A percentile compares a stretch with the other conserved stretches of the same genome.
Conservation (phyloP, 495 filamentous ascomycete genomes). For the Wilcoxina mikolae region DNA sequence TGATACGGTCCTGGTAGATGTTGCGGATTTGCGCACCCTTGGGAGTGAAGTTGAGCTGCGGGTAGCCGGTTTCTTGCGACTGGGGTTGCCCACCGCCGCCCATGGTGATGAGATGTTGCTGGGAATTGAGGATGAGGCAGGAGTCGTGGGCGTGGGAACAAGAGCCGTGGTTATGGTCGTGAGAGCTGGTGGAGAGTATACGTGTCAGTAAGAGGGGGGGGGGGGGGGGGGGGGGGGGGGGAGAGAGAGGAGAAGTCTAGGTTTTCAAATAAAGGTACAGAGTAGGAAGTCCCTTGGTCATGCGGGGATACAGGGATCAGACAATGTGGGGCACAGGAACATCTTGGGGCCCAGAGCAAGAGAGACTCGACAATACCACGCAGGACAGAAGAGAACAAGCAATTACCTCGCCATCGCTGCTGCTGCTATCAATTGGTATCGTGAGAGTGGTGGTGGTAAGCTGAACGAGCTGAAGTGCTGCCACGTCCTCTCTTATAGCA, state of each 20-base stretch:
- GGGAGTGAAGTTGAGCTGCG: conserved; percentile 43
- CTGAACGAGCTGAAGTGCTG: no score
- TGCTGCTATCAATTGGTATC: no score
- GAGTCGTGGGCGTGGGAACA: conserved; percentile 1
- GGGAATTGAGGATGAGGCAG: background rate
- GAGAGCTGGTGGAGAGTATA: background rate
- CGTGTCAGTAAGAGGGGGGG: background rate
- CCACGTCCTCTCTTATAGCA: no score
- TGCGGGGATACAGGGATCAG: no score
- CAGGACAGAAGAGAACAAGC: no score
- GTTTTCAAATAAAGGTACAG: no score
- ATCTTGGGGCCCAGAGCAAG: no score
- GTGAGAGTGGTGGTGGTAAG: no score
- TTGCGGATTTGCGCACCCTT: conserved; percentile 72
- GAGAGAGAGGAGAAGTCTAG: background rate
- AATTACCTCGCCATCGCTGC: no score
- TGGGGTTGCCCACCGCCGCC: background rate
- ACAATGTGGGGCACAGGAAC: no score
- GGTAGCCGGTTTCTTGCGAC: conserved; percentile 31
- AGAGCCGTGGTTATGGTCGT: background rate
- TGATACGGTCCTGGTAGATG: conserved; percentile 76
- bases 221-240: background rate
- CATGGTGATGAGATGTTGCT: background rate
- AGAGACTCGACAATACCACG: no score
- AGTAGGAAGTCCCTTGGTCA: no score